Conservation (phyloP, 306 rosid genomes). For the Begonia loranthoides region DNA sequence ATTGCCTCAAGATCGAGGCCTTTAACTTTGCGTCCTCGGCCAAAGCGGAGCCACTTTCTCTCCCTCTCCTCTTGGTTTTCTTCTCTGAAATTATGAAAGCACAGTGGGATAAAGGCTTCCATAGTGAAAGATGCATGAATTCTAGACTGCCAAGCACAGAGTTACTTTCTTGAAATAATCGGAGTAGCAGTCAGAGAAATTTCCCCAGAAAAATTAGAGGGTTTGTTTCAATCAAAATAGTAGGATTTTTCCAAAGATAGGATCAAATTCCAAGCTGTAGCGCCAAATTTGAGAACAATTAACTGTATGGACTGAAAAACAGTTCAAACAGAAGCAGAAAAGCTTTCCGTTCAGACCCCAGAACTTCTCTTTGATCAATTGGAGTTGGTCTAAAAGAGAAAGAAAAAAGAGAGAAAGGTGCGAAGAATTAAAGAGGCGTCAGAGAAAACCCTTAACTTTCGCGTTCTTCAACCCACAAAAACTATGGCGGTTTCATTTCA, state of each 20-base stretch:
- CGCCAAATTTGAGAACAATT: slow-evolving; percentile 13
- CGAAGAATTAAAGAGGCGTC: slow-evolving; percentile 15
- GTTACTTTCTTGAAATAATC: background rate
- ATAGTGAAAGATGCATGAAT: slow-evolving; percentile 84
- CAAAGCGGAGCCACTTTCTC: slow-evolving; percentile 20
- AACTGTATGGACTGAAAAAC: slow-evolving; percentile 19
- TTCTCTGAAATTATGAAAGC: slow-evolving; percentile 80
- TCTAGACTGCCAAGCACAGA: slow-evolving; percentile 3
- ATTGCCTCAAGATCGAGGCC: slow-evolving; percentile 61
- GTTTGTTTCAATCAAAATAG: slow-evolving; percentile 16
- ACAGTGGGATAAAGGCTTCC: slow-evolving; percentile 97
- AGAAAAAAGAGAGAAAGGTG: slow-evolving; percentile 10
- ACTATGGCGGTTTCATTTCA: slow-evolving; percentile 14
- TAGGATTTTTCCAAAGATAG: slow-evolving; percentile 3
- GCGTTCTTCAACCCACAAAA: slow-evolving; percentile 14
- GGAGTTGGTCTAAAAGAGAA: slow-evolving; percentile 19
- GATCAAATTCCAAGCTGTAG: slow-evolving; percentile 21
- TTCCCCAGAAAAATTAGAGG: slow-evolving; percentile 7
- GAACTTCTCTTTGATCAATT: slow-evolving; percentile 22
- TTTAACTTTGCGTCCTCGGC: slow-evolving; percentile 33
- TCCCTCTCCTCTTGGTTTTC: slow-evolving; percentile 50
- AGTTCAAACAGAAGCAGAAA: slow-evolving; percentile 16
- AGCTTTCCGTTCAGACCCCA: slow-evolving; percentile 15
- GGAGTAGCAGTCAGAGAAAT: background rate
- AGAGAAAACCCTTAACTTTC: slow-evolving; percentile 22